Conservation (phyloP, 176 grass and related monocot genomes). For the Triticum aestivum region IWGSC_CS_RefSeq_v2.1 NC_057812.1:577998442-577998941, state of each 20-base stretch:
- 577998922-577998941: background rate
- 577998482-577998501: no score
- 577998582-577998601: conserved; percentile 92
- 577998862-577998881: conserved; percentile 65
- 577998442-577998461: conserved; percentile 6
- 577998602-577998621: conserved; percentile 52
- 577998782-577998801: conserved; percentile 71
- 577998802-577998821: conserved; percentile 47
- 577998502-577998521: no score
- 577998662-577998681: conserved; percentile 88
- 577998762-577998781: background rate
- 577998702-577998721: conserved; percentile 90
- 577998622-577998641: conserved; percentile 65
- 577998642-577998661: conserved; percentile 72
- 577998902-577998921: background rate
- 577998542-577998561: conserved; percentile 75
- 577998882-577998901: conserved; percentile 20
- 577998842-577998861: conserved; percentile 54
- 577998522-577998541: no score
- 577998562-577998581: conserved; percentile 96
- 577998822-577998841: conserved; percentile 55
- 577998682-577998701: conserved; percentile 92
- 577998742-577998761: conserved; percentile 55
- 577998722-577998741: conserved; percentile 71
- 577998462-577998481: background rate